A percentile compares a stretch with the other conserved stretches of the same genome.
phyloP scores from a whole-genome alignment of 73 alveolate genomes.

The Tetrahymena malaccensis region DNA sequence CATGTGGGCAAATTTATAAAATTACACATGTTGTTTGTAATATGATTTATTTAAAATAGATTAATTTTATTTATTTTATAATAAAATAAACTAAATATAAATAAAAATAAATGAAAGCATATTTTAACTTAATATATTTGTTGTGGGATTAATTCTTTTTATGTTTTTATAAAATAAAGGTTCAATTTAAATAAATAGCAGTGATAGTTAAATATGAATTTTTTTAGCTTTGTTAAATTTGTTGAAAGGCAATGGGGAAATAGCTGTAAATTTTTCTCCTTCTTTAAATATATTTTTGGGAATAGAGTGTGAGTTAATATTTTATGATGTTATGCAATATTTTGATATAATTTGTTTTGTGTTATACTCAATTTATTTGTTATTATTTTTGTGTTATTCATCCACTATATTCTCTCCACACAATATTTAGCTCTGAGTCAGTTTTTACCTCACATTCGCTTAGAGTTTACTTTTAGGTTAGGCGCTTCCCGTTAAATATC shows the following conservation, averaged over 20 bases:
- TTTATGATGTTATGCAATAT: background rate
- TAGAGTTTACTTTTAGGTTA: background rate
- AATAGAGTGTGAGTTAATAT: background rate
- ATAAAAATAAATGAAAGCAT: background rate
- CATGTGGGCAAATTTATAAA: too few species aligned
- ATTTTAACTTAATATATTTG: too few species aligned
- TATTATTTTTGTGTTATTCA: background rate
- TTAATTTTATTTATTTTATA: too few species aligned
- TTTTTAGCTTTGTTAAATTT: background rate
- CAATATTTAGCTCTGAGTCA: background rate
- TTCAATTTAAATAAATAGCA: too few species aligned
- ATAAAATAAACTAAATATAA: too few species aligned
- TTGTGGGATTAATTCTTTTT: too few species aligned
- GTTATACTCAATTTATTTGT: background rate
- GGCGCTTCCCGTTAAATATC: background rate
- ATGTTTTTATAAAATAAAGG: too few species aligned
- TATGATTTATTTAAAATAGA: too few species aligned
- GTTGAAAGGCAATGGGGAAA: background rate
- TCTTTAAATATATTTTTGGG: too few species aligned
- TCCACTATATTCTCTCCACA: background rate
- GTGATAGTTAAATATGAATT: too few species aligned
- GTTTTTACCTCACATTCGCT: background rate
- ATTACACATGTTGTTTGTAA: background rate
- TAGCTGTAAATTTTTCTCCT: background rate
- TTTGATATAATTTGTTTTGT: too few species aligned